Evolutionary conservation across 345 rosid species (phyloP), one percentile per base, ranked within the genome.

Genomic region (Punica granatum): DNA sequence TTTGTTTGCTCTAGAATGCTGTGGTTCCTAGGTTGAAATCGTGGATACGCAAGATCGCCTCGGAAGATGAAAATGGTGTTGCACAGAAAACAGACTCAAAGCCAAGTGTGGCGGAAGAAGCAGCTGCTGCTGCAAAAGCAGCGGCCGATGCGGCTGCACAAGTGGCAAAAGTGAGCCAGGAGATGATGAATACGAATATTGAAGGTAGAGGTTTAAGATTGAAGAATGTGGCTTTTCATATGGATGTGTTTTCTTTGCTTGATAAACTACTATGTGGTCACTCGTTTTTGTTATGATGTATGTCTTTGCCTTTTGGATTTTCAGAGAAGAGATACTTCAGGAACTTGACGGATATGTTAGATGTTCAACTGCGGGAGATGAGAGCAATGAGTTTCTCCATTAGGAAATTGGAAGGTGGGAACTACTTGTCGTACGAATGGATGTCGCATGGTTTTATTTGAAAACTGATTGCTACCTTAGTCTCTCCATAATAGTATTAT

Each of bases 81-180:
- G 74, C 59, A 36, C 79, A 74, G 70, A 83, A 81, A 80, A 62
- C 68, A 63, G 75, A 77, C 34, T 70, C 70, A 70, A 87, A 85
- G 73, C 92, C 97, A 67, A 92, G 83, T 79, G 71, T 85, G 76
- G 89, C 83, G 58, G 99, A 94, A 75, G 98, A 89, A 73, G 92
- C 98, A 60, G 96, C 92, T 12, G 90, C 92, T 23, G 99, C 97
- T 60, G 93, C 97, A 53, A 94, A 89, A 83, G 74, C 97, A 69
- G 98, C 98, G 15, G 90, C 98, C 11, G 89, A 86, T 1, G 96
- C 98, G 2, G 96, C 98, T 60, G 79, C 92, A 67, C 98, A 92
- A 75, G 90, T 89, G 70, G 96, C 98, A 63, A 92, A 86, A 77
- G 83, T 88, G 48, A 89, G 89, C 84, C 98, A 86, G 79, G 96